phyloP scores from a whole-genome alignment of 805 yeast genomes.

The Starmerella vaccinii region DNA sequence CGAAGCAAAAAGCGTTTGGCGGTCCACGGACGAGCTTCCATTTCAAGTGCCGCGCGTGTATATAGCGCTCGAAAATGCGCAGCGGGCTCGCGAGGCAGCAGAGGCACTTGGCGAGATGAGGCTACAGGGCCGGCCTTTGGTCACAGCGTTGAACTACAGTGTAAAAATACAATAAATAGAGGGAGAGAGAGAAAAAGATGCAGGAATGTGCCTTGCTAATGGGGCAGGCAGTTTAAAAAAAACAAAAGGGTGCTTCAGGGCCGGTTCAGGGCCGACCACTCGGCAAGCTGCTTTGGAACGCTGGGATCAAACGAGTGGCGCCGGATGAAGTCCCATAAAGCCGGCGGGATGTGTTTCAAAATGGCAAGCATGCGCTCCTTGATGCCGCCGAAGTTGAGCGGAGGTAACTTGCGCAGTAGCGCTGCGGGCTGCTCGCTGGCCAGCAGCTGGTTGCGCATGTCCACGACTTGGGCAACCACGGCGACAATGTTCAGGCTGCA shows the following conservation, averaged over 20 bases:
- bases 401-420: constrained; percentile 60
- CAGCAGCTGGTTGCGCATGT: constrained; percentile 55
- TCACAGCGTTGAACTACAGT: not conserved
- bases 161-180: not conserved
- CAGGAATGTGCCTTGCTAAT: not conserved
- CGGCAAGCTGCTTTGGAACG: constrained; percentile 20
- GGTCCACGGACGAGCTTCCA: not conserved
- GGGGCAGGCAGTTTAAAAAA: too few relatives aligned
- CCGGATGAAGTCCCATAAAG: constrained; percentile 50
- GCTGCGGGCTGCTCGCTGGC: constrained; percentile 60
- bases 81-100: not conserved
- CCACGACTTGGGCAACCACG: constrained; percentile 69
- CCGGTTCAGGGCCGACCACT: not conserved
- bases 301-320: constrained; percentile 50
- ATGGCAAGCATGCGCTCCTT: constrained; percentile 72
- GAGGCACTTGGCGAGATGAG: constrained; percentile 3
- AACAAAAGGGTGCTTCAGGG: not conserved
- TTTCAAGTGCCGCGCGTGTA: constrained; percentile 10
- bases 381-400: constrained; percentile 58
- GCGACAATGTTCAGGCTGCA: constrained; percentile 77
- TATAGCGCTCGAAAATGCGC: constrained; percentile 5
- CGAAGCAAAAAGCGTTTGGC: not conserved
- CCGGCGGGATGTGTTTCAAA: constrained; percentile 60
- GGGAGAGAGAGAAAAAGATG: not conserved
- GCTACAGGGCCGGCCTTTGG: constrained; percentile 12